Evolutionary conservation across 2,329 filamentous ascomycete genomes (phyloP).

Genomic region (Exophiala viscosa): DNA sequence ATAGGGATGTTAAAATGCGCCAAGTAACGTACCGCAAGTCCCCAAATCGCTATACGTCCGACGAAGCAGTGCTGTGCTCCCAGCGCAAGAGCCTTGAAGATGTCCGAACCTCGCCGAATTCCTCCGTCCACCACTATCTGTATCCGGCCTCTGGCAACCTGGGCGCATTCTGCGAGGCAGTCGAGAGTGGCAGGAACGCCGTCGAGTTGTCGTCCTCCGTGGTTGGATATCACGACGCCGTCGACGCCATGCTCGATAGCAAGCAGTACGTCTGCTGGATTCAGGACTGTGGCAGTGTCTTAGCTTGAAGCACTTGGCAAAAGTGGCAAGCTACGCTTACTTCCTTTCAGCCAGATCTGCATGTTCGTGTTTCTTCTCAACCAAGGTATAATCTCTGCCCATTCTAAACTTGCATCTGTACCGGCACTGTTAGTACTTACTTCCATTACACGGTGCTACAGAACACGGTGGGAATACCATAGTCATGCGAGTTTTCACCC

Average conservation of each 20-base stretch:
- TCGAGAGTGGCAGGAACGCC: constrained; percentile 35
- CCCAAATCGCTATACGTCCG: constrained; percentile 34
- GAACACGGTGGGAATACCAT: constrained; percentile 23
- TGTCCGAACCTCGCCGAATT: constrained; percentile 52
- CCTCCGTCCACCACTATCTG: constrained; percentile 47
- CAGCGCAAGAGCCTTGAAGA: constrained; percentile 39
- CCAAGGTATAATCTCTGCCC: constrained; percentile 51
- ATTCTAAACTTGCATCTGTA: constrained; percentile 44
- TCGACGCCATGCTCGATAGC: constrained; percentile 8
- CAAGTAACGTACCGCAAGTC: constrained; percentile 33
- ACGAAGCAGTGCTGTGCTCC: constrained; percentile 33
- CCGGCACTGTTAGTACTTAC: background rate
- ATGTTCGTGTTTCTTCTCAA: constrained; percentile 38
- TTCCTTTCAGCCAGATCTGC: constrained; percentile 28
- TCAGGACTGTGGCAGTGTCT: constrained; percentile 4
- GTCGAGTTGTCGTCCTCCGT: constrained; percentile 37
- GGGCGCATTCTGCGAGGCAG: constrained; percentile 24
- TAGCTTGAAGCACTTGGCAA: background rate
- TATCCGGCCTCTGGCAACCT: constrained; percentile 24
- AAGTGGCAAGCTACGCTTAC: constrained; percentile 9
- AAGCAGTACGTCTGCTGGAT: constrained; percentile 1
- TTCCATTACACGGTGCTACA: background rate
- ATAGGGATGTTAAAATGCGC: too few species aligned
- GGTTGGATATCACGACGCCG: constrained; percentile 17
- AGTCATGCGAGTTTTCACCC: constrained; percentile 21